Evolutionary conservation across 495 filamentous ascomycete genomes (phyloP), one percentile per base, ranked within the genome.

Genomic region (Hypomontagnella monticulosa): DNA sequence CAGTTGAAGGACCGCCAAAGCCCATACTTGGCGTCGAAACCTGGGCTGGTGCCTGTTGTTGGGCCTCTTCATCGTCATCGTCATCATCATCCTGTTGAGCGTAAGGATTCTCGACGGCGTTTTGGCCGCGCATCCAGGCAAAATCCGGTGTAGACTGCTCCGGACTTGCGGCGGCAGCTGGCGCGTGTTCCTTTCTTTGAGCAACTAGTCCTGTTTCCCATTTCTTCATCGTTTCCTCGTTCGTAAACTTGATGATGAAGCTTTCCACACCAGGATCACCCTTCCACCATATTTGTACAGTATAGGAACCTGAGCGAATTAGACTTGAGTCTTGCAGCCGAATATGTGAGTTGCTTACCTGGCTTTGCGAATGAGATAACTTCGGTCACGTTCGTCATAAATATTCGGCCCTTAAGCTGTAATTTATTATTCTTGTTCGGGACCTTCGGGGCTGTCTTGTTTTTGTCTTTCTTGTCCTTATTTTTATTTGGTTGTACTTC

Each of bases 331-430:
- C 61, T 14, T 33, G 32, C 58, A 56, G 14, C 14, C 4, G 34
- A 46, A 4, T 20, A 5, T 52, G 33, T 33, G 16, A 8, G 42
- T 32, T 15, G 63, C 77, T 69, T 88, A 97, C 93, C 93, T 71
- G 90, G 89, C 74, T 92, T 96, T 53, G 87, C 84, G 32, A 93
- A 79, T 14, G 90, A 91, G 4, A 97, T 80, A 19, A 96, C 90
- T 71, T 98, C 93, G 5, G 95, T 99, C 42, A 99, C 94, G 72
- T 99, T 99, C 55, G 94, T 93, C 94, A 99, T 97, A 77, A 98
- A 98, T 69, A 99, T 99, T 16, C 95, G 87, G 19, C 95, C 95
- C 78, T 98, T 99, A 32, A 99, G 83, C 73, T 97, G 93, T 47
- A 99, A 80, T 73, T 91, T 93, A 33, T 89, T 85, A 68, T 90